Percentiles rank a stretch among this genome's conserved stretches.
These are phyloP conservation scores for Discostella stelligeroides DNA, from an alignment of 108 stramenopile species.

Conservation along the genomic window DNA sequence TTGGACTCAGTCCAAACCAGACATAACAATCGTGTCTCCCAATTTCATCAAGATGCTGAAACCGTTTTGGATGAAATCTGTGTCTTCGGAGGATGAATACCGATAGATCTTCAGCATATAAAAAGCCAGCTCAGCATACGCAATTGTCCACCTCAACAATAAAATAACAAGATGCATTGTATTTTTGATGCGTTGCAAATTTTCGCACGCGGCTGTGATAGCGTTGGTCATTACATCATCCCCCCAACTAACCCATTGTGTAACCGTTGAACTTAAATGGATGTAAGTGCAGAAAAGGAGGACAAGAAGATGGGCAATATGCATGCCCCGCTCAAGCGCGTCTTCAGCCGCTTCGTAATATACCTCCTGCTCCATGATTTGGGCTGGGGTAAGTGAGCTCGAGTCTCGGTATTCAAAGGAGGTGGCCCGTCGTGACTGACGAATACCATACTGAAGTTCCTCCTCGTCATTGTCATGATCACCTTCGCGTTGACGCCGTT, in stretches of 20 bases:
- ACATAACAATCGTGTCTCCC: neutral
- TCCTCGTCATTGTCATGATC: too few relatives aligned
- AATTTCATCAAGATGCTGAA: constrained; percentile 7
- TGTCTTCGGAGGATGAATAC: constrained; percentile 13
- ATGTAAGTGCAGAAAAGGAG: neutral
- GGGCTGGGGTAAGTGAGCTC: too few relatives aligned
- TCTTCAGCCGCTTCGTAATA: too few relatives aligned
- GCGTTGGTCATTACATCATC: neutral
- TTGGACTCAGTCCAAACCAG: constrained; percentile 8
- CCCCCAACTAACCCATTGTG: neutral
- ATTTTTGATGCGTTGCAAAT: neutral
- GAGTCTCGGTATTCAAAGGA: too few relatives aligned
- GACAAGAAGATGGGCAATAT: neutral
- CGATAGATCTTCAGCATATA: constrained; percentile 32
- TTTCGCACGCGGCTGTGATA: neutral
- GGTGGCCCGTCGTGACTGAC: too few relatives aligned
- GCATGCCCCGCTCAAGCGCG: neutral
- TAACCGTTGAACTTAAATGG: neutral
- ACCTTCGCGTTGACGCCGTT: too few relatives aligned
- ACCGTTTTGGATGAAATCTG: constrained; percentile 10
- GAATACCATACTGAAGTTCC: too few relatives aligned
- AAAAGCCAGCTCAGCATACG: constrained; percentile 28
- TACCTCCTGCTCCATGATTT: too few relatives aligned
- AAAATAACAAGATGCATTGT: constrained; percentile 3
- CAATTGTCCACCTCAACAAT: constrained; percentile 5